These are phyloP conservation scores for Daldinia eschscholtzii DNA, from an alignment of 2,329 filamentous ascomycete genomes.

Conservation along the genomic window DNA sequence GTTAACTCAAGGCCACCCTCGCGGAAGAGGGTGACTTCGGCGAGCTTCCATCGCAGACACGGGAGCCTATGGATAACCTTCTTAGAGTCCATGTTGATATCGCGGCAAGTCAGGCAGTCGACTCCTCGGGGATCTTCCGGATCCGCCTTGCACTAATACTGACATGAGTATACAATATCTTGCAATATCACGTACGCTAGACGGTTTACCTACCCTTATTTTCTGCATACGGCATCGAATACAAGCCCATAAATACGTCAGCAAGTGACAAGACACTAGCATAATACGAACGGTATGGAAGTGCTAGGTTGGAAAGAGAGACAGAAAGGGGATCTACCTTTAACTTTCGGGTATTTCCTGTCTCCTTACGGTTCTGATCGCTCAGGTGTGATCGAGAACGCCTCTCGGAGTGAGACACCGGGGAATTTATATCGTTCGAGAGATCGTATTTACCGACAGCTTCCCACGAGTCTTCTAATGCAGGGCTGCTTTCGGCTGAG, in stretches of 20 bases:
- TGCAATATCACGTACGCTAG: conserved; percentile 10
- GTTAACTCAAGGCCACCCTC: conserved; percentile 60
- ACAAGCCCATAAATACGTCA: conserved; percentile 53
- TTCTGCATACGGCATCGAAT: conserved; percentile 61
- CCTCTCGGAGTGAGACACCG: conserved; percentile 26
- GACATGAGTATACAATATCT: conserved; percentile 5
- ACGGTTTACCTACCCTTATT: conserved; percentile 55
- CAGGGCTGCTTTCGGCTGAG: background rate
- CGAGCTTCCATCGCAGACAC: conserved; percentile 61
- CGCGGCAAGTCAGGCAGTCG: conserved; percentile 57
- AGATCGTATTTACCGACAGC: background rate
- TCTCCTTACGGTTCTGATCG: conserved; percentile 41
- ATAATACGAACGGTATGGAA: conserved; percentile 5
- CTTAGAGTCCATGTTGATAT: conserved; percentile 56
- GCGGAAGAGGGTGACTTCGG: conserved; percentile 58
- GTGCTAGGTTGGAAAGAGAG: background rate
- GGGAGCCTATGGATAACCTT: conserved; percentile 62
- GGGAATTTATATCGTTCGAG: conserved; percentile 4
- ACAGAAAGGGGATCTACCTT: conserved; percentile 31
- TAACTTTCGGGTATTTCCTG: conserved; percentile 46
- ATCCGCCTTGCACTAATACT: conserved; percentile 56
- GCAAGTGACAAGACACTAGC: conserved; percentile 14
- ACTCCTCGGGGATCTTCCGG: conserved; percentile 48
- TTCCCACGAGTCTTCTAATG: conserved; percentile 5
- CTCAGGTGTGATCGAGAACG: conserved; percentile 36